Evolutionary conservation across 2,329 filamentous ascomycete genomes (phyloP).

Genomic region (Talaromyces sp.): DNA sequence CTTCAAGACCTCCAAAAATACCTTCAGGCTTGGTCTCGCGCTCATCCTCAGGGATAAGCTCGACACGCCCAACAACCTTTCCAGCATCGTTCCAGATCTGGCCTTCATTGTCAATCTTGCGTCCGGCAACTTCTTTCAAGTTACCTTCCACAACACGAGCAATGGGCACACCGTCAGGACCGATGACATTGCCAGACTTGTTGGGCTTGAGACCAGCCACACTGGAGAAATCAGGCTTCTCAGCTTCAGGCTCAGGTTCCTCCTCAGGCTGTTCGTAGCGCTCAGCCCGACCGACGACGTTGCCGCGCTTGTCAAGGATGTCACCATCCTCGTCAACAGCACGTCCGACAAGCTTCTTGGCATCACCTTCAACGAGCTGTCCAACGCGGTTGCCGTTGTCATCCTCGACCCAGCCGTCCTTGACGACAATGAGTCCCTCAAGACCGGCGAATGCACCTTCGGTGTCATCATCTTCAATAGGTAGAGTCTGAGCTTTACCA

Average conservation of each 20-base stretch:
- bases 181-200: constrained; percentile 58
- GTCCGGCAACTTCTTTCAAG: constrained; percentile 53
- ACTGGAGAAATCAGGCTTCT: constrained; percentile 50
- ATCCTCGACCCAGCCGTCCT: constrained; percentile 49
- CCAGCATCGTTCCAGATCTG: constrained; percentile 55
- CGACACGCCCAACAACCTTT: constrained; percentile 55
- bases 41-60: constrained; percentile 56
- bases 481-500: constrained; percentile 52
- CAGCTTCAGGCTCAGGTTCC: constrained; percentile 41
- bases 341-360: constrained; percentile 57
- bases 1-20: constrained; percentile 56
- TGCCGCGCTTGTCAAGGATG: constrained; percentile 59
- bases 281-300: constrained; percentile 57
- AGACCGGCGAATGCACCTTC: constrained; percentile 46
- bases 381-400: constrained; percentile 48
- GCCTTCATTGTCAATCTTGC: constrained; percentile 54
- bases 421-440: constrained; percentile 45
- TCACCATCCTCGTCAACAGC: constrained; percentile 61
- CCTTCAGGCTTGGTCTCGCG: constrained; percentile 54
- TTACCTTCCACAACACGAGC: constrained; percentile 56
- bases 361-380: constrained; percentile 54
- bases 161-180: constrained; percentile 51
- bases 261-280: constrained; percentile 49
- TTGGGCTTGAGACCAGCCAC: constrained; percentile 54
- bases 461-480: constrained; percentile 36